Base-by-base conservation (phyloP, 2,329 filamentous ascomycete species). In the Botryotinia calthae region DNA sequence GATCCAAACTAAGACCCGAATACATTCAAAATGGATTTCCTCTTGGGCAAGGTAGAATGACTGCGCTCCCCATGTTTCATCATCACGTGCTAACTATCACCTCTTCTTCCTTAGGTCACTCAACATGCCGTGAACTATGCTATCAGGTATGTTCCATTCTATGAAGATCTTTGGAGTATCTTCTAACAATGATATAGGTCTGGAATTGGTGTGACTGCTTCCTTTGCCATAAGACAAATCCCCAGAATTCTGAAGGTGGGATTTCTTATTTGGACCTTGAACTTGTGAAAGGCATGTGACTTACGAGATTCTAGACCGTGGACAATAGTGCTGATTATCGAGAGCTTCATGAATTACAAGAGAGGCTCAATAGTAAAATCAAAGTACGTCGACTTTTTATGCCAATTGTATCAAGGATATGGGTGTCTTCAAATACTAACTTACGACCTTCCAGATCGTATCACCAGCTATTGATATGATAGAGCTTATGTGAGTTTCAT, bases 401-500 rank as follows among this genome's bases (percentile, higher is more conserved):
- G 46, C 1, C 14, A 25, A 8, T 40, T 9, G 2, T 12, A 7
- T 48, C 25, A 28, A 56, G 37, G 22, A 25, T 63, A 44, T 44
- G 44, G 40, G 22, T 25, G 22, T 46, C 3, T 37, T 12, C 22
- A 37, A 25, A 46, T 40, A 37, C 46, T 64, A 48, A 64, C 67
- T 16, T 40, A 9, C 9, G 22, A 71, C 58, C n/a, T 69, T 44
- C 48, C 75, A 93, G 90, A 93, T 97, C 76, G 90, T 98, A 63
- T 94, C 94, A 18, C 95, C 95, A 0, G 93, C 94, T 16, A 95
- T 97, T 79, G 94, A 97, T 80, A 90, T 97, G 85, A 94, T 97
- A 78, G 93, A 97, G 81, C 87, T 98, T 78, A 96, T 96, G 90
- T 93, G 81, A 78, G 86, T 80, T 44, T 25, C 46, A 7, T 66